Evolutionary conservation across 768 basidiomycete species (phyloP).

Genomic region (Paxillus involutus): DNA sequence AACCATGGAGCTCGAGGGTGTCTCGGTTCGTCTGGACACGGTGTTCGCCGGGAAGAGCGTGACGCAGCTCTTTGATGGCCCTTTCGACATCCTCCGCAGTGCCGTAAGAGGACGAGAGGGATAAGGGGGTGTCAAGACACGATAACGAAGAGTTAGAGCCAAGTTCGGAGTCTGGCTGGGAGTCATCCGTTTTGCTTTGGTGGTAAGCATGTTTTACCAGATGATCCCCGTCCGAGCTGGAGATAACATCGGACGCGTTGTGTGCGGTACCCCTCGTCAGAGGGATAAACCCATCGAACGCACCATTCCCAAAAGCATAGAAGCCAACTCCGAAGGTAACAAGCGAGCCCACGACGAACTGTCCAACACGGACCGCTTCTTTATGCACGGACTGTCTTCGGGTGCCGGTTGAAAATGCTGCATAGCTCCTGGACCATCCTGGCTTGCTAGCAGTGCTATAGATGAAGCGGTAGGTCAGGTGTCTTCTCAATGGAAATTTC

Average conservation of each 20-base stretch:
- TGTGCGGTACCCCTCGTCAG: neutral
- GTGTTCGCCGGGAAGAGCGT: conserved; percentile 44
- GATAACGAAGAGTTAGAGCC: neutral
- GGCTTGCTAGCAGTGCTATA: no score
- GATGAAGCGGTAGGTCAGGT: no score
- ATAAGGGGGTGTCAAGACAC: neutral
- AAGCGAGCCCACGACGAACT: conserved; percentile 17
- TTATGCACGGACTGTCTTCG: neutral
- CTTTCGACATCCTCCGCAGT: conserved; percentile 43
- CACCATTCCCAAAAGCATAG: conserved; percentile 10
- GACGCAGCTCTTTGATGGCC: conserved; percentile 55
- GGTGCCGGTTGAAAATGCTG: neutral
- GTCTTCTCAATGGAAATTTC: no score
- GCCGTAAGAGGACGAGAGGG: conserved; percentile 38
- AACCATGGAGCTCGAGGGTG: conserved; percentile 55
- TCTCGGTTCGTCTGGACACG: conserved; percentile 52
- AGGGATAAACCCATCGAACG: conserved; percentile 3
- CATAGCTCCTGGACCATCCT: no score
- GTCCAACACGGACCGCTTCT: conserved; percentile 7
- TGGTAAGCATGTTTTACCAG: conserved; percentile 1
- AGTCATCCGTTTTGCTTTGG: neutral
- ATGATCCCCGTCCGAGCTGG: neutral
- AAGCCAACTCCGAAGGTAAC: conserved; percentile 20
- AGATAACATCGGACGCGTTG: neutral
- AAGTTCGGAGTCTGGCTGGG: neutral